These are phyloP conservation scores for Leccinum boreale DNA, from an alignment of 768 basidiomycete species.

Conservation along the genomic window DNA sequence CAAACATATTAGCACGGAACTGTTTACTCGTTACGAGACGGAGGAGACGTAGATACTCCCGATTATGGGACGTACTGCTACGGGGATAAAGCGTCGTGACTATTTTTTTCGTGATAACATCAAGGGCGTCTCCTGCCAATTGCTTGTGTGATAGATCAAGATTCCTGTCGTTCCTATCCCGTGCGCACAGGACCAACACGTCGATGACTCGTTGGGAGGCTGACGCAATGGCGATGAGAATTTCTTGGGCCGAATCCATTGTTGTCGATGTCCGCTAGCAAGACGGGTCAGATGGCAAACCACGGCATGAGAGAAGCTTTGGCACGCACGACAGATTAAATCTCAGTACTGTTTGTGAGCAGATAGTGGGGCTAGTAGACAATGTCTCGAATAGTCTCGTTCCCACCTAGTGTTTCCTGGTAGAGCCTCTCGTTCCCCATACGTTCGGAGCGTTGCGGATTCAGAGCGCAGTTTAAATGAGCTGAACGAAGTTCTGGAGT, in stretches of 20 bases:
- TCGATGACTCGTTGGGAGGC: neutral
- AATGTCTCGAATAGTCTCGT: no score
- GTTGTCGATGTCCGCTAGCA: neutral
- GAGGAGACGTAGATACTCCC: neutral
- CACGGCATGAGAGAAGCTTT: no score
- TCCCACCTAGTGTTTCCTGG: no score
- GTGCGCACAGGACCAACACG: neutral
- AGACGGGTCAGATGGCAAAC: neutral
- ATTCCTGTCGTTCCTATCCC: neutral
- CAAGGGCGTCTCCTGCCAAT: no score
- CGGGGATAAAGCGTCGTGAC: neutral
- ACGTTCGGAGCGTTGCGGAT: no score
- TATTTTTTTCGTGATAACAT: neutral
- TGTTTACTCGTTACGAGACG: neutral
- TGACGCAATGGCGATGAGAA: neutral
- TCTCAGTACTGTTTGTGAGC: no score
- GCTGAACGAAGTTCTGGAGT: no score
- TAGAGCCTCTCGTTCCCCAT: no score
- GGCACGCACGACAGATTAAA: no score
- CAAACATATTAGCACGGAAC: neutral
- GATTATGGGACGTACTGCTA: neutral
- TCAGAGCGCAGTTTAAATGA: no score
- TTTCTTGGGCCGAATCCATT: neutral
- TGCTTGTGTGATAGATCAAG: fast-evolving
- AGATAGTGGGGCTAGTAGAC: no score